phyloP scores from a whole-genome alignment of 371 early-diverging fungal genomes.

The Syncephalastrum contaminatum region DNA sequence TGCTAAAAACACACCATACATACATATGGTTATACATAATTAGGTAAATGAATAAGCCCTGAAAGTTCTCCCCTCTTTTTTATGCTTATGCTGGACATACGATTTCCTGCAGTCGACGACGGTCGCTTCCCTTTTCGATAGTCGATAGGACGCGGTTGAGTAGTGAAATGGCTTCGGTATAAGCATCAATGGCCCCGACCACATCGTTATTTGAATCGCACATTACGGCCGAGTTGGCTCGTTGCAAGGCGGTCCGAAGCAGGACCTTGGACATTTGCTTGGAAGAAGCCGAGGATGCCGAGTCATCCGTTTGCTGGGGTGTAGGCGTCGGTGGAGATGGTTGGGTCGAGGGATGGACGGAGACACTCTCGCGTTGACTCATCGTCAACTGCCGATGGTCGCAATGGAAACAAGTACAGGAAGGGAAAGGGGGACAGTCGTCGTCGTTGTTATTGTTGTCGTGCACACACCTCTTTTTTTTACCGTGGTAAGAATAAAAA shows the following conservation, averaged over 20 bases:
- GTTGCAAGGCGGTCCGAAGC: conserved; percentile 43
- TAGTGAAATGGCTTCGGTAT: conserved; percentile 43
- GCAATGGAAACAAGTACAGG: conserved; percentile 5
- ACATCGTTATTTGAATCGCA: conserved; percentile 48
- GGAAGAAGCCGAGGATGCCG: conserved; percentile 15
- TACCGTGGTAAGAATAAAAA: no score
- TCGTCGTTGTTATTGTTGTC: no score
- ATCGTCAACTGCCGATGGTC: background rate
- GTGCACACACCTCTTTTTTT: no score
- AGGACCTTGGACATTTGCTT: conserved; percentile 36
- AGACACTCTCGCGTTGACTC: conserved; percentile 3
- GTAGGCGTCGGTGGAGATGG: conserved; percentile 20
- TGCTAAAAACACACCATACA: conserved; percentile 15
- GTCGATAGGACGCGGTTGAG: conserved; percentile 29
- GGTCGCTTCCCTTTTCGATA: conserved; percentile 41
- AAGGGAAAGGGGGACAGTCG: conserved; percentile 1
- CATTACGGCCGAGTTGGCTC: conserved; percentile 47
- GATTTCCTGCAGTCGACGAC: conserved; percentile 39
- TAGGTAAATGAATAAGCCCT: background rate
- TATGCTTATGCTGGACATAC: conserved; percentile 26
- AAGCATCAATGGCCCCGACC: conserved; percentile 42
- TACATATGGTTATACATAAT: background rate
- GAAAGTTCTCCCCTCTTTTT: background rate
- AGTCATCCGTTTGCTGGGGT: conserved; percentile 12
- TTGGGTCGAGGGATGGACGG: background rate